phyloP scores from a whole-genome alignment of 2,329 filamentous ascomycete genomes.

The Piedraia hortae region DNA sequence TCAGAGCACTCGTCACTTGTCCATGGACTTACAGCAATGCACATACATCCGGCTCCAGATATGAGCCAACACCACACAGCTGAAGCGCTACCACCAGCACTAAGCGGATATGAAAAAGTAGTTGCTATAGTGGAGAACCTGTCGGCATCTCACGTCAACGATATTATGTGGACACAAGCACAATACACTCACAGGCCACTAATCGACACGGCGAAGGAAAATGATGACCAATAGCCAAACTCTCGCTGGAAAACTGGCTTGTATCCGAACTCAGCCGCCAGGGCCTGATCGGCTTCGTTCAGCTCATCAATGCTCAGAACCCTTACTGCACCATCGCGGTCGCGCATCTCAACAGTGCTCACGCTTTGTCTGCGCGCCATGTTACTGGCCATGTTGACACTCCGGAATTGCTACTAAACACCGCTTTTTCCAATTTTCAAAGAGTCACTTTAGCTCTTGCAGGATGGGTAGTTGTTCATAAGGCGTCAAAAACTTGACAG shows the following conservation, averaged over 20 bases:
- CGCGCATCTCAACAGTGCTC: conserved; percentile 3
- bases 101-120: conserved; percentile 26
- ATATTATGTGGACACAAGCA: conserved; percentile 10
- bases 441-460: too few relatives aligned
- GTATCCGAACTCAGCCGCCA: conserved; percentile 10
- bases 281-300: conserved; percentile 7
- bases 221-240: conserved; percentile 29
- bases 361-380: too few relatives aligned
- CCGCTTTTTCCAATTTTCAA: too few relatives aligned
- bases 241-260: conserved; percentile 28
- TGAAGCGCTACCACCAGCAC: conserved; percentile 25
- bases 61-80: conserved; percentile 32
- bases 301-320: conserved; percentile 6
- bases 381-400: too few relatives aligned
- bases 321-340: conserved; percentile 3
- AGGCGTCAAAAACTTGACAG: too few relatives aligned
- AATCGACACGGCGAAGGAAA: conserved; percentile 29
- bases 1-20: neutral
- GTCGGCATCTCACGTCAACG: neutral
- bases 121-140: conserved; percentile 26
- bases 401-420: too few relatives aligned
- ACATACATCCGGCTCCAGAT: conserved; percentile 28
- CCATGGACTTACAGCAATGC: conserved; percentile 16
- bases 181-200: conserved; percentile 10
- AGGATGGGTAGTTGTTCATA: too few relatives aligned